Percentiles rank a stretch among this genome's conserved stretches.
Conservation (phyloP, 805 yeast species). For the Starmerella geochares region DNA sequence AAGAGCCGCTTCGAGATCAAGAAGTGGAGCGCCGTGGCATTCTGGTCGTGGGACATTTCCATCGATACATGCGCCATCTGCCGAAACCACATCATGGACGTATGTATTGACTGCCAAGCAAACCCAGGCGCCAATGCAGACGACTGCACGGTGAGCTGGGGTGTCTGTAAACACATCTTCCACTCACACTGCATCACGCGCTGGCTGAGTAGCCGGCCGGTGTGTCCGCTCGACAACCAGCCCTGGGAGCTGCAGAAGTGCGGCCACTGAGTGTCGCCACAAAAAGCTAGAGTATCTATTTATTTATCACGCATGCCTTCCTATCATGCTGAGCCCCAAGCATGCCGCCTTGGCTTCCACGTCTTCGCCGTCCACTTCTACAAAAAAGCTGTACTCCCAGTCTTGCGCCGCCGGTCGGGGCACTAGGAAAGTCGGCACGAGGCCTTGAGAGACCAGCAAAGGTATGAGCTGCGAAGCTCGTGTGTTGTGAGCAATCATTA, state of each 20-base stretch:
- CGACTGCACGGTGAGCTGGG: conserved; percentile 95
- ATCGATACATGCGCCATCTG: conserved; percentile 97
- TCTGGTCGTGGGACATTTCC: conserved; percentile 98
- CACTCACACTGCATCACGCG: conserved; percentile 93
- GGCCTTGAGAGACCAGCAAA: background rate
- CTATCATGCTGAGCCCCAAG: background rate
- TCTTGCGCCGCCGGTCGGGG: conserved; percentile 6
- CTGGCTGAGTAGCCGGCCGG: conserved; percentile 91
- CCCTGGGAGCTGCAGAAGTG: conserved; percentile 75
- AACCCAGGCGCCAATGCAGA: conserved; percentile 53
- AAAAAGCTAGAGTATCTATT: background rate
- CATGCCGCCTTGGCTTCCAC: background rate
- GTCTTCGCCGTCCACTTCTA: background rate
- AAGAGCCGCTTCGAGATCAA: conserved; percentile 66
- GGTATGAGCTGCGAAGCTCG: background rate
- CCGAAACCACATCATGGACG: conserved; percentile 96
- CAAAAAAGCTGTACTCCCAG: conserved; percentile 1
- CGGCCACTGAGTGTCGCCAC: too few relatives aligned
- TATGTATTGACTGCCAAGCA: conserved; percentile 91
- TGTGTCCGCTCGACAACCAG: conserved; percentile 90
- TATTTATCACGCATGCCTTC: conserved; percentile 2
- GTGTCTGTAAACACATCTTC: conserved; percentile 95
- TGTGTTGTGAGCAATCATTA: background rate
- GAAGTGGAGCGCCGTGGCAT: conserved; percentile 99
- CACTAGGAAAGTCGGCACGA: background rate